Percentiles rank a stretch among this genome's conserved stretches.
Conservation (phyloP, 306 rosid genomes). For the Oemleria cerasiformis region DNA sequence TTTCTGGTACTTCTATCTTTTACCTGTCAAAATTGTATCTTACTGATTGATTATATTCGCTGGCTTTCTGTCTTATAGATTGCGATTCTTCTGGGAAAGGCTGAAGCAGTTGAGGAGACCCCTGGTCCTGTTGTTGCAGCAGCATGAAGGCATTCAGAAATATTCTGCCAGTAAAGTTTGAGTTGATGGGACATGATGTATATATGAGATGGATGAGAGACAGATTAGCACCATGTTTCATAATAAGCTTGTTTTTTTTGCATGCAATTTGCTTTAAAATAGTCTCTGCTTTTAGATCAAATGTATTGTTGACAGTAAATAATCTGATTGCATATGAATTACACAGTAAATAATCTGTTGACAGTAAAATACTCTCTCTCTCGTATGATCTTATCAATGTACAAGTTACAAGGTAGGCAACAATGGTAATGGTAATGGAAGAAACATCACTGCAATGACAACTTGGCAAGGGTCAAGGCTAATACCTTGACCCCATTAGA, state of each 20-base stretch:
- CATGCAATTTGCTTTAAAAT: neutral
- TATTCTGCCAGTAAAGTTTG: neutral
- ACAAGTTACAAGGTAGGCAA: neutral
- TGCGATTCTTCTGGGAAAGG: slow-evolving; percentile 46
- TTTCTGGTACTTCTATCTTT: neutral
- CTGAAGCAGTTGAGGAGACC: slow-evolving; percentile 28
- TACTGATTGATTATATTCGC: neutral
- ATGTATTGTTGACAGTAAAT: neutral
- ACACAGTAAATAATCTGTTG: too few relatives aligned
- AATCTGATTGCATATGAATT: neutral
- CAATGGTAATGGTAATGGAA: slow-evolving; percentile 9
- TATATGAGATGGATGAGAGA: neutral
- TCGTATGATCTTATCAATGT: too few relatives aligned
- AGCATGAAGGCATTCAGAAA: slow-evolving; percentile 13
- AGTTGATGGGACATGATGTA: neutral
- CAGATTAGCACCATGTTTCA: neutral
- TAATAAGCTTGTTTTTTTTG: neutral
- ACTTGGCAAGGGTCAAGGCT: slow-evolving; percentile 76
- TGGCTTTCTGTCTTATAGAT: slow-evolving; percentile 34
- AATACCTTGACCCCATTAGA: slow-evolving; percentile 83
- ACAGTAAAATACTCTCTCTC: too few relatives aligned
- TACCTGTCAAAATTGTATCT: neutral
- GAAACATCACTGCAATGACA: slow-evolving; percentile 58
- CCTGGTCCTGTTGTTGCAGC: slow-evolving; percentile 23
- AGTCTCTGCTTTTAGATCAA: neutral